Base-by-base conservation (phyloP, 176 grass and related monocot species). In the Chloris gayana region DNA sequence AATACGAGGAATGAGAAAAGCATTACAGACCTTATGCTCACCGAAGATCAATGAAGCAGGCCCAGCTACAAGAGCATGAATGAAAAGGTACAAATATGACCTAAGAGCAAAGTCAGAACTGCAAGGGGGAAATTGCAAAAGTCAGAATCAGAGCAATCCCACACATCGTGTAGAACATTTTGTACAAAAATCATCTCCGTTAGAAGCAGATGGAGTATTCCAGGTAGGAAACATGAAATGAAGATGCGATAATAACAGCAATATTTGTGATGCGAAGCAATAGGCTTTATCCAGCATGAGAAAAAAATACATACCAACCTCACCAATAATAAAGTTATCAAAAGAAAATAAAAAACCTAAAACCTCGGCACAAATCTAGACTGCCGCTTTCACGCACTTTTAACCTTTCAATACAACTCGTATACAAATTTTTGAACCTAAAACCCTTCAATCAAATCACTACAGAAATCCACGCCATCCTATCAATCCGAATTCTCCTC, bases 81-180 rank as follows among this genome's bases (percentile, higher is more conserved):
- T 83, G 68, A 95, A 88, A 84, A 99, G 78, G 88, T 99, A 99
- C 64, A 99, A 67, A 89, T 99, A 99, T 45, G 96, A 99, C 70
- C 96, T 80, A 69, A 99, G 82, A 68, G 92, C 92, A 89, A 93
- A 93, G 57, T 88, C 79, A 22, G 96, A 99, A 78, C 96, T 95
- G 92, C 96, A 95, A 78, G 9, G 62, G 78, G 14, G 25, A 6
- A 45, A 82, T 70, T 56, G 75, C n/a, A 60, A 9, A 53, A 50
- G 78, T 88, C 69, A 84, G 53, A 69, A 68, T 27, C 22, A 37
- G 70, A 70, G 72, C 50, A 76, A 35, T 19, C 32, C 66, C 0
- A 7, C 53, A 26, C 38, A 64, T 7, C 6, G 37, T 0, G 4
- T 1, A 15, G 42, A n/a, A 41, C 13, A 70, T 64, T 69, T 64